phyloP scores from a whole-genome alignment of 2,329 filamentous ascomycete genomes.

The Thielaviopsis euricoi region DNA sequence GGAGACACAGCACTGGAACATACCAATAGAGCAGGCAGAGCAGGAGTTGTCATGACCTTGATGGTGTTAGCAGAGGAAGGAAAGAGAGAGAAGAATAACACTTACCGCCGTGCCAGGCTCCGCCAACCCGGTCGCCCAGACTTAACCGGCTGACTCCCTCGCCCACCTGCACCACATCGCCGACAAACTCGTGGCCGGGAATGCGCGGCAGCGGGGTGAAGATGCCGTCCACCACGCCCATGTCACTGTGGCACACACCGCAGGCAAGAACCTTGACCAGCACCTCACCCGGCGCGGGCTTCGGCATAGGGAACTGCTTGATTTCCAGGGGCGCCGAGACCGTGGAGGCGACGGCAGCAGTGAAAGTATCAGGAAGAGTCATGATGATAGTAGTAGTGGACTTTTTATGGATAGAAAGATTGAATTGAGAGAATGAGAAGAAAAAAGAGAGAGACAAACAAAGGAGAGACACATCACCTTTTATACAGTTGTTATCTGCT shows the following conservation, averaged over 20 bases:
- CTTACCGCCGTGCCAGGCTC: constrained; percentile 48
- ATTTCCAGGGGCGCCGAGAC: background rate
- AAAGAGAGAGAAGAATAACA: constrained; percentile 12
- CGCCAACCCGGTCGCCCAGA: constrained; percentile 50
- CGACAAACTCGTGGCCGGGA: constrained; percentile 58
- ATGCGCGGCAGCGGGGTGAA: constrained; percentile 41
- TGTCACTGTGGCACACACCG: constrained; percentile 54
- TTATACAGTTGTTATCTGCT: no score
- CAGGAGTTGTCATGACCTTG: constrained; percentile 41
- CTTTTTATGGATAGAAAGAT: background rate
- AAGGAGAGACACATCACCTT: no score
- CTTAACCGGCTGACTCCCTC: constrained; percentile 39
- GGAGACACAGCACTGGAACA: constrained; percentile 54
- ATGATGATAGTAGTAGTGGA: background rate
- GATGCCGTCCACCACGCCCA: constrained; percentile 27
- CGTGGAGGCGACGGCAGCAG: background rate
- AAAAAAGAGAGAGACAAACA: background rate
- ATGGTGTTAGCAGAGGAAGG: background rate
- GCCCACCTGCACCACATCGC: constrained; percentile 46
- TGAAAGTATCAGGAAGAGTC: background rate
- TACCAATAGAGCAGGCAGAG: constrained; percentile 42
- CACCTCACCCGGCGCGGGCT: constrained; percentile 31
- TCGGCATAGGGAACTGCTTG: background rate
- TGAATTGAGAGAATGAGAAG: background rate
- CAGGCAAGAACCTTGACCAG: constrained; percentile 57